A percentile compares a stretch with the other conserved stretches of the same genome.
phyloP scores from a whole-genome alignment of 495 filamentous ascomycete genomes.

The Tuber magnatum region DNA sequence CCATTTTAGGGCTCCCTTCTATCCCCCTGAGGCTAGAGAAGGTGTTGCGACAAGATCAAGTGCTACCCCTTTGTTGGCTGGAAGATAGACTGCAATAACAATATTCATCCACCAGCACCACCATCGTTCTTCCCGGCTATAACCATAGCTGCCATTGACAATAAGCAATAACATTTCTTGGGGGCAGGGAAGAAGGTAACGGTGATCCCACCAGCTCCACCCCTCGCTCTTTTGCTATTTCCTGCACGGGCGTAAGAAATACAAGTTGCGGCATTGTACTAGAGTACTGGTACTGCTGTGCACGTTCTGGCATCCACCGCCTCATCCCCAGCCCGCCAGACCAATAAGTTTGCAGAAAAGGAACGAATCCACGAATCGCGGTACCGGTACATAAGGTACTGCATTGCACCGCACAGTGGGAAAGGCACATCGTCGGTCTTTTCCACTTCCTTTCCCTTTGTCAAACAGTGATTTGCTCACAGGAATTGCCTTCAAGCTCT shows the following conservation, averaged over 20 bases:
- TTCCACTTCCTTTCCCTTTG: constrained; percentile 5
- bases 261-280: background rate
- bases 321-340: background rate
- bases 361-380: background rate
- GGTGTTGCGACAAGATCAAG: background rate
- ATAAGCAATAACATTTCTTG: background rate
- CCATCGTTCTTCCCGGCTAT: background rate
- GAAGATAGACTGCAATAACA: background rate
- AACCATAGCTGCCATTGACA: background rate
- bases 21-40: background rate
- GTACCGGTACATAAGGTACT: background rate
- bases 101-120: background rate
- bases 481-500: constrained; percentile 9
- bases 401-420: background rate
- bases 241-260: background rate
- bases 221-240: background rate
- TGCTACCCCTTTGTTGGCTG: background rate
- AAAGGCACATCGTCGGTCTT: background rate
- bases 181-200: background rate
- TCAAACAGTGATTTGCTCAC: constrained; percentile 23
- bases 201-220: background rate
- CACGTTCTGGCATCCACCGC: background rate
- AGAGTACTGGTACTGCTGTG: background rate
- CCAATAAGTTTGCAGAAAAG: background rate
- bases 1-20: background rate